Base-by-base conservation (phyloP, 352 stramenopile genomes). In the Pythium guiyangense region DNA sequence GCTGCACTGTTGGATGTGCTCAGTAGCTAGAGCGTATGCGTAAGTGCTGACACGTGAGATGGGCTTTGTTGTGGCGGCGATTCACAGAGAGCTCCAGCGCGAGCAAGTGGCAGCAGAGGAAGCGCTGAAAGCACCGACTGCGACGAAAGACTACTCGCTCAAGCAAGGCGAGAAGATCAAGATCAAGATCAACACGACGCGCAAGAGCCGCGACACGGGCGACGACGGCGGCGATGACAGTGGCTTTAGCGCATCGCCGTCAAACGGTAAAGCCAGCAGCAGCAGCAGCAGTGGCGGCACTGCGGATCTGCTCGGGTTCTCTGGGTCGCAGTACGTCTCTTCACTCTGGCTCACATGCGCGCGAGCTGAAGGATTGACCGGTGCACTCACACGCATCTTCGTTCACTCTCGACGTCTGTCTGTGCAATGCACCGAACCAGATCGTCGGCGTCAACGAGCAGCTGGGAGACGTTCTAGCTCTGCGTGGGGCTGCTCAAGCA, bases 121-220 rank as follows among this genome's bases (percentile, higher is more conserved):
- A 49, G 57, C 64, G 12, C 52, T 66, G 40, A 67, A 62, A 39
- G 75, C 61, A 5, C 57, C 74, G 1, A 52, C 62, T 10, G 52
- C 69, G 20, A 64, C 75, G 15, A 92, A 95, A 45, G 88, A 97
- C 77, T 97, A 97, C 66, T 93, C 75, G 25, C 77, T 98, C 26
- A 97, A 98, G 61, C 71, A 96, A 48, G 91, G 91, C 49, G 77
- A 98, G 64, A 98, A 91, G 57, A 98, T 98, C 58, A 78, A 74
- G 6, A 94, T 98, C 66, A 88, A 86, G 54, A 79, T 90, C 59
- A 90, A 88, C 60, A 71, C 70, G 15, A 82, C 62, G 10, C 62
- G 71, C 31, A 84, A 88, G 56, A 70, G 57, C 57, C 81, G 77
- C 43, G 70, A 84, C 51, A 66, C 69, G 27, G 25, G 34, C 25